Evolutionary conservation across 345 rosid species (phyloP).

Genomic region (Gossypioides kirkii): DNA sequence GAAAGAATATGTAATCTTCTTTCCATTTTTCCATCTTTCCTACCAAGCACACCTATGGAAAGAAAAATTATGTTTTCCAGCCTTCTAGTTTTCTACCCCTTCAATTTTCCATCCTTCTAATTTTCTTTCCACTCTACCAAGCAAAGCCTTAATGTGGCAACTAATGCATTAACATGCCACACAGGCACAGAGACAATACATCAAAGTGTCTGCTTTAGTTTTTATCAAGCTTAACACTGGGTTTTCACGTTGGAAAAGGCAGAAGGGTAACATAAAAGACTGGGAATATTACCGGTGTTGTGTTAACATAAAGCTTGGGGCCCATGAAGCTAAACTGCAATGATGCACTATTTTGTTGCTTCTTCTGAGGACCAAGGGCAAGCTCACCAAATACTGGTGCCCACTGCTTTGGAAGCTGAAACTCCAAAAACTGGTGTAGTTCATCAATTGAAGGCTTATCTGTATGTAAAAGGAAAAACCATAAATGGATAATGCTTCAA

Average conservation of each 20-base stretch:
- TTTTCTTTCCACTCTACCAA: too few relatives aligned
- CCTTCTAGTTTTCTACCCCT: too few relatives aligned
- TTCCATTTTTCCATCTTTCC: too few relatives aligned
- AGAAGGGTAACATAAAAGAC: neutral
- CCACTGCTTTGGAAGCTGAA: slow-evolving; percentile 78
- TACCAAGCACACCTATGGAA: too few relatives aligned
- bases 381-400: slow-evolving; percentile 76
- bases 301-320: slow-evolving; percentile 62
- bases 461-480: slow-evolving; percentile 14
- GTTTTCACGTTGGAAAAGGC: neutral
- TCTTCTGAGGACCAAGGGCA: slow-evolving; percentile 64
- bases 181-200: neutral
- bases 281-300: slow-evolving; percentile 38
- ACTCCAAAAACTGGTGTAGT: slow-evolving; percentile 70
- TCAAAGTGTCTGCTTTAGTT: neutral
- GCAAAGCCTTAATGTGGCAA: neutral
- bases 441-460: slow-evolving; percentile 65
- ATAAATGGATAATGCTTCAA: slow-evolving; percentile 1
- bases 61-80: too few relatives aligned
- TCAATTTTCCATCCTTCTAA: too few relatives aligned
- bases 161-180: neutral
- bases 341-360: slow-evolving; percentile 44
- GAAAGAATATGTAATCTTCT: too few relatives aligned
- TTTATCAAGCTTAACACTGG: neutral
- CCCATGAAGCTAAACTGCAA: slow-evolving; percentile 65